Evolutionary conservation across 192 early-diverging fungal species (phyloP).

Genomic region (Physocladia obscura): DNA sequence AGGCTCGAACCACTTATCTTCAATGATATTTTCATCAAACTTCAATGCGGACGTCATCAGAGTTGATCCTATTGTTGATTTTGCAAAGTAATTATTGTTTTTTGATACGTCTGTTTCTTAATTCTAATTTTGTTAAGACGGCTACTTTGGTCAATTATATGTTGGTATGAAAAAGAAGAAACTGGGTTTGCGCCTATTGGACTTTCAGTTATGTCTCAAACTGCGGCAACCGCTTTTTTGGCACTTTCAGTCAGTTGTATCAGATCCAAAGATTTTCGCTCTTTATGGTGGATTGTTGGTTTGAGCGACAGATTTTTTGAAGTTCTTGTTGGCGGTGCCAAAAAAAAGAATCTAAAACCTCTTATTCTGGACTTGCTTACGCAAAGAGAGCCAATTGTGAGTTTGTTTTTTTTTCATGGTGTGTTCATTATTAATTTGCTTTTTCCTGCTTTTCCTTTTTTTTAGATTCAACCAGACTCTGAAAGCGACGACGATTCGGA

Average conservation of each 20-base stretch:
- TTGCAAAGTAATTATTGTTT: constrained; percentile 35
- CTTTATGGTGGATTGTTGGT: constrained; percentile 45
- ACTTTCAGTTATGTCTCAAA: constrained; percentile 32
- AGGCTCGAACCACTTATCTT: constrained; percentile 37
- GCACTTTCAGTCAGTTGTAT: constrained; percentile 35
- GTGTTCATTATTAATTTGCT: neutral
- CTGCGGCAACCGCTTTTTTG: constrained; percentile 44
- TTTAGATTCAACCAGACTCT: constrained; percentile 36
- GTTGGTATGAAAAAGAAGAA: constrained; percentile 41
- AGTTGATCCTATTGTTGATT: constrained; percentile 22
- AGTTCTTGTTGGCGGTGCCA: constrained; percentile 40
- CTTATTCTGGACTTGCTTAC: constrained; percentile 43
- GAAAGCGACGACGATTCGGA: constrained; percentile 20
- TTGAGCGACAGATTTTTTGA: constrained; percentile 49
- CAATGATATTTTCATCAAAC: constrained; percentile 26
- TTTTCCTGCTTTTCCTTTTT: too few species aligned
- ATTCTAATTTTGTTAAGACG: constrained; percentile 24
- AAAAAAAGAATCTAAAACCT: constrained; percentile 34
- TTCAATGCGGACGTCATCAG: neutral
- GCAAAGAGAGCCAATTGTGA: constrained; percentile 39
- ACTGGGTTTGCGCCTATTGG: neutral
- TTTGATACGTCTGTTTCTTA: neutral
- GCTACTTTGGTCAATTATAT: constrained; percentile 41
- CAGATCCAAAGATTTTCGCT: constrained; percentile 16
- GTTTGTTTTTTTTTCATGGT: constrained; percentile 4